Evolutionary conservation across 1,284 basidiomycete genomes (phyloP).

Genomic region (Naganishia cerealis): DNA sequence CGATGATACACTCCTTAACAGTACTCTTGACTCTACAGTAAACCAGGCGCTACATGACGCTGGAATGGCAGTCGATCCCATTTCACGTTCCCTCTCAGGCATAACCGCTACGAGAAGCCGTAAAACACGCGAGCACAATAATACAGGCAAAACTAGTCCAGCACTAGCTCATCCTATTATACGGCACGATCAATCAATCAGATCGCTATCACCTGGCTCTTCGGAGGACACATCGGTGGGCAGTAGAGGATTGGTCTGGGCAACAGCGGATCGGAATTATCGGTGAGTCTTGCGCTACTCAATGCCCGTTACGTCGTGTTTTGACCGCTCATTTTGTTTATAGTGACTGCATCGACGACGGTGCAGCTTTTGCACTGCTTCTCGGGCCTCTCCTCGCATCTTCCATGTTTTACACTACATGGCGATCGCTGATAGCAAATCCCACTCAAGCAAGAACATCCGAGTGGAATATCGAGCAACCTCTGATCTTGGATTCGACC

Average conservation of each 20-base stretch:
- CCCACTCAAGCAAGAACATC: conserved; percentile 52
- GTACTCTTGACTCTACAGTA: not conserved
- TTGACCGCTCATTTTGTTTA: not conserved
- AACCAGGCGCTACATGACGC: not conserved
- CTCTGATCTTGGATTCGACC: conserved; percentile 55
- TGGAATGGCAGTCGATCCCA: not conserved
- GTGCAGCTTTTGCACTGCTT: conserved; percentile 74
- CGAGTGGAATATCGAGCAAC: conserved; percentile 74
- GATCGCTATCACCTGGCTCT: conserved; percentile 27
- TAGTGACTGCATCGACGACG: conserved; percentile 79
- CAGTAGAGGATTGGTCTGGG: conserved; percentile 49
- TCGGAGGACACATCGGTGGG: conserved; percentile 39
- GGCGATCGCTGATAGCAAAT: conserved; percentile 45
- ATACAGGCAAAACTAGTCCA: conserved; percentile 26
- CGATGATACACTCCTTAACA: not conserved
- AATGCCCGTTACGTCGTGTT: not conserved
- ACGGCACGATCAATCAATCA: not conserved
- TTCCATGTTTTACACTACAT: conserved; percentile 60
- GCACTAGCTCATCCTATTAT: conserved; percentile 33
- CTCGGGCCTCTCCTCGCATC: conserved; percentile 74
- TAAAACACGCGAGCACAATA: conserved; percentile 28
- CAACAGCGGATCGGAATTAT: conserved; percentile 53
- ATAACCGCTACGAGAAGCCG: conserved; percentile 30
- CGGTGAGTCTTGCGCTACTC: conserved; percentile 39
- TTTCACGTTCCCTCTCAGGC: not conserved